Evolutionary conservation across 306 rosid genomes (phyloP), one percentile per base, ranked within the genome.

Genomic region (Prosopis cineraria): DNA sequence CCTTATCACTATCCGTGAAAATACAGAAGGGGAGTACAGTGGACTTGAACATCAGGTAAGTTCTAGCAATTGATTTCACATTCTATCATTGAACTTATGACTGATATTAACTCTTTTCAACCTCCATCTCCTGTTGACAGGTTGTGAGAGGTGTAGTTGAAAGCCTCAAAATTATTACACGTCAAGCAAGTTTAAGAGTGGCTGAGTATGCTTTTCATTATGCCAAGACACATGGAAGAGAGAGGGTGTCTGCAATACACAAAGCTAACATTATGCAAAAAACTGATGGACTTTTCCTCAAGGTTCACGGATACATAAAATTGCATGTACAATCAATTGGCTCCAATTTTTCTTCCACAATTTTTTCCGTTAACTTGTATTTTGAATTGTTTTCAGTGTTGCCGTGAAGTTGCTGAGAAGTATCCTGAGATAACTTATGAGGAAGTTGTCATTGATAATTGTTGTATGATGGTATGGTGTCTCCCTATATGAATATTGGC

Each of bases 61-160:
- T 72, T 76, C 55, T 27, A 44, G 41, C 50, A 66, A 7, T 55
- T 53, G 69, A 58, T 64, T 39, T 58, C 36, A 16, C 11, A 2
- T 55, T 33, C 71, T 79, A 29, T 52, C 36, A 52, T 64, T 41
- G 39, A 13, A 75, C 64, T 33, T 65, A 48, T 70, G 76, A 47
- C 75, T 34, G 68, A 36, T 60, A 50, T 10, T 80, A 53, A 84
- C 41, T 58, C 34, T 81, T 48, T 77, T 69, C 58, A 19, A 31
- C 17, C 45, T 80, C 68, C 41, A 41, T 83, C 45, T 80, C 56
- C 73, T 79, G 71, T 71, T 84, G 72, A 64, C 85, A 96, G 98
- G 99, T 96, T 80, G 99, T 96, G 84, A 88, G 98, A 87, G 99
- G 99, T 62, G 99, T 96, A 40, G 99, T 96, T 43, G 99, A 96